These are phyloP conservation scores for Rhodotorula toruloides DNA, from an alignment of 768 basidiomycete genomes.

Conservation along the genomic window DNA sequence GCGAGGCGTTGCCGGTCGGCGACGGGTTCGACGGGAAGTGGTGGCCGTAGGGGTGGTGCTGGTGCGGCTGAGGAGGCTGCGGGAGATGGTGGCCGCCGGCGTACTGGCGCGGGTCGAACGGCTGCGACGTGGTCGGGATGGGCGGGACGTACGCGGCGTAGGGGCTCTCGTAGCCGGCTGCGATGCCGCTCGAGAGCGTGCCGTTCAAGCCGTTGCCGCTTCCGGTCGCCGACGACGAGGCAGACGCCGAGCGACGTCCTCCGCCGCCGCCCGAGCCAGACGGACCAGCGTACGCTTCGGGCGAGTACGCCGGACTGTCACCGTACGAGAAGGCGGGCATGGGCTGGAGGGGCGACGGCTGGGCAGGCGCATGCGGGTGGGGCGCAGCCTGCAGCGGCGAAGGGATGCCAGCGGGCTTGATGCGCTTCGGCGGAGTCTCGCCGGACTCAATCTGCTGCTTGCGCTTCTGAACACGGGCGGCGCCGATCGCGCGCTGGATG, in stretches of 20 bases:
- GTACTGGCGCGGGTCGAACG: conserved; percentile 1
- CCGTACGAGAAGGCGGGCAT: conserved; percentile 13
- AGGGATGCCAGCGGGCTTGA: neutral
- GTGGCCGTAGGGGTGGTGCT: too few species aligned
- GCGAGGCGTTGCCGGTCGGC: too few species aligned
- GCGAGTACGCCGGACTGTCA: too few species aligned
- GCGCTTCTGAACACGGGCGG: conserved; percentile 29
- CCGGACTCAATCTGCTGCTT: conserved; percentile 2
- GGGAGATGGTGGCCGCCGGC: neutral
- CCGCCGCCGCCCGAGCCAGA: neutral
- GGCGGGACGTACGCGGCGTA: conserved; percentile 5
- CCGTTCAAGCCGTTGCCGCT: conserved; percentile 1
- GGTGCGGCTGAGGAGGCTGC: neutral
- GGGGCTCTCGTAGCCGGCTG: conserved; percentile 13
- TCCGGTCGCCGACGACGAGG: conserved; percentile 8
- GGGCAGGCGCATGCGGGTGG: neutral
- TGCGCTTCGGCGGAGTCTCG: conserved; percentile 3
- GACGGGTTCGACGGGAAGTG: neutral
- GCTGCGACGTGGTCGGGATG: neutral
- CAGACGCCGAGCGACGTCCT: neutral
- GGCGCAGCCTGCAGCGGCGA: conserved; percentile 4
- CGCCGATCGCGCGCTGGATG: conserved; percentile 31
- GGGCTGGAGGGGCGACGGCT: conserved; percentile 9
- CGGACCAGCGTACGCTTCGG: neutral
- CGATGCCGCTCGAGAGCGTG: conserved; percentile 4